phyloP scores from a whole-genome alignment of 192 early-diverging fungal genomes.

The Entomortierella parvispora region DNA sequence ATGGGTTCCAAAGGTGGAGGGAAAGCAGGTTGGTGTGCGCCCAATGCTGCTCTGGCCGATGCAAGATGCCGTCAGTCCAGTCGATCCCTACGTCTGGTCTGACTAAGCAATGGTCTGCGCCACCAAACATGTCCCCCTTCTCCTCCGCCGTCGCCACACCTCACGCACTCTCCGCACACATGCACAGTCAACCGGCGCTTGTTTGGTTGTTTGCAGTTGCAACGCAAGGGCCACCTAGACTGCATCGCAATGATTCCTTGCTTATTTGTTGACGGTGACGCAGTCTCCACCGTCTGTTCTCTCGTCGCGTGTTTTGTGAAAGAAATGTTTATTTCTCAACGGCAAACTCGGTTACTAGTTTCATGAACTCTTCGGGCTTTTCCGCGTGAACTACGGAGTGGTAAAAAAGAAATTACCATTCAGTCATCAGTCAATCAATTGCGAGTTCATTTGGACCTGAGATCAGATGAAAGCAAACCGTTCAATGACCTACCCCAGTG shows the following conservation, averaged over 20 bases:
- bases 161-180: too few relatives aligned
- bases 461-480: constrained; percentile 10
- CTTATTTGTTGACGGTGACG: neutral
- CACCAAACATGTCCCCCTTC: too few relatives aligned
- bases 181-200: too few relatives aligned
- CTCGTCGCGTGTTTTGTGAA: too few relatives aligned
- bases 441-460: too few relatives aligned
- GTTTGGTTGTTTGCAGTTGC: too few relatives aligned
- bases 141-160: too few relatives aligned
- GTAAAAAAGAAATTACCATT: neutral
- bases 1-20: neutral
- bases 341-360: constrained; percentile 63
- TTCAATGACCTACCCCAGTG: constrained; percentile 95
- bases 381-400: constrained; percentile 69
- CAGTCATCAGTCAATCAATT: too few relatives aligned
- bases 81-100: too few relatives aligned
- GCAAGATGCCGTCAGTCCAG: neutral
- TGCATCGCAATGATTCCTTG: too few relatives aligned
- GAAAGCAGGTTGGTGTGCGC: too few relatives aligned
- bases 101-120: neutral
- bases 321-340: constrained; percentile 27
- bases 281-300: constrained; percentile 2
- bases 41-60: neutral
- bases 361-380: constrained; percentile 73
- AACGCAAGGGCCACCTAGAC: too few relatives aligned